Conservation (phyloP, 345 rosid species). For the Eucalyptus erythrocorys region DNA sequence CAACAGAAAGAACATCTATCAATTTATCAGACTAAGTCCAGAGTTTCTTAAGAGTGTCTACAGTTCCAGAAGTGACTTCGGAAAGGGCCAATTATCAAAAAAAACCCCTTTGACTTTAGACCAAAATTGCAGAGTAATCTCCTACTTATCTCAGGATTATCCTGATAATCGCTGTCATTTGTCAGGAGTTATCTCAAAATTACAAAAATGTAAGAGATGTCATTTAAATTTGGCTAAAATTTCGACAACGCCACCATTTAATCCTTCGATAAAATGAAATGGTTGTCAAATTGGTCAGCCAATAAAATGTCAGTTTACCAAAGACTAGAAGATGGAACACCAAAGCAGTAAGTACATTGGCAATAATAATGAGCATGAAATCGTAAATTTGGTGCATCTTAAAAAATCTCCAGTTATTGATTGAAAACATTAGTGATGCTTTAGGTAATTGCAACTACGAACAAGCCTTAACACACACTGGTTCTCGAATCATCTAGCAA, state of each 20-base stretch:
- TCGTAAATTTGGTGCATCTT: background rate
- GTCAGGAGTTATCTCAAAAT: background rate
- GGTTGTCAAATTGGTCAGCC: background rate
- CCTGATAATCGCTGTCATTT: rapidly evolving
- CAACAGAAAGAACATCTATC: background rate
- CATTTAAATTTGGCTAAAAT: background rate
- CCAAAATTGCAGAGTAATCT: background rate
- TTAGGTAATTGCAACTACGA: background rate
- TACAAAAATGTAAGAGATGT: background rate
- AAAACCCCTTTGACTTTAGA: background rate
- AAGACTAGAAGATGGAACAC: background rate
- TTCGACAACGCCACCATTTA: background rate
- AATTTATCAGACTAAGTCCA: background rate
- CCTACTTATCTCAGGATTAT: background rate
- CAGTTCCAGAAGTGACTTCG: background rate
- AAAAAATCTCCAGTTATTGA: background rate
- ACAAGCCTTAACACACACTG: background rate
- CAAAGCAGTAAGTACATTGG: background rate
- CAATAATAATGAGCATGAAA: rapidly evolving
- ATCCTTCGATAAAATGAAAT: background rate
- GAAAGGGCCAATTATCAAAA: background rate
- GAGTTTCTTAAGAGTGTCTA: background rate
- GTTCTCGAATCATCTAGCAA: background rate
- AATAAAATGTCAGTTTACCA: rapidly evolving
- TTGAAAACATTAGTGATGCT: background rate